Base-by-base conservation (phyloP, 2,329 filamentous ascomycete genomes). In the Colletotrichum neosansevieriae region DNA sequence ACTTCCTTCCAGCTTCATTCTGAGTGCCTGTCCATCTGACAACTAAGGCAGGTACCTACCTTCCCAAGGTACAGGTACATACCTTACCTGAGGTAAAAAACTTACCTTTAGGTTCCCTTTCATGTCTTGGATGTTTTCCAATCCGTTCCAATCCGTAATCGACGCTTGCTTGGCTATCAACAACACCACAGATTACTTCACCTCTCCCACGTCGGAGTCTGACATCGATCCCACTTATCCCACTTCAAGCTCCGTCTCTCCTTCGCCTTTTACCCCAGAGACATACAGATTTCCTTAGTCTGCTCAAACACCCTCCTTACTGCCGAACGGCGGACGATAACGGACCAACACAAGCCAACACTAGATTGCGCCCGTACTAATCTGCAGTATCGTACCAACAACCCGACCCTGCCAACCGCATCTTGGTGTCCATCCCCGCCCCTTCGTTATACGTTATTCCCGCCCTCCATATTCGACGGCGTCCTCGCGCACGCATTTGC, bases 391-490 rank as follows among this genome's bases (percentile, higher is more conserved):
- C 45, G 21, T 50, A 38, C 34, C 13, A n/a, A 29, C 17, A 32
- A 40, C n/a, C 38, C 29, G 29, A 17, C 56, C 50, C 19, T 19
- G 21, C 24, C 42, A 49, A 32, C 42, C 51, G 40, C 29, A 32
- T 56, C 50, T 63, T 49, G 47, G 45, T 49, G 62, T 60, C 56
- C 56, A 56, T 65, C 45, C 56, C 63, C 45, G 12, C 51, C 36
- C 32, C 42, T 5, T 51, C 24, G 15, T 62, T 36, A 29, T 29
- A 34, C 47, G 24, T 17, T 58, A 34, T 15, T 44, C 29, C 54
- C 59, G 36, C 24, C 29, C 59, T 57, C 44, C 29, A 17, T 63
- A 53, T 32, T 58, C 19, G n/a, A 19, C 34, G 40, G 42, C 19
- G 44, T 38, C 58, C 21, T 49, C 36, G 64, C 53, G 17, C 65